phyloP scores from a whole-genome alignment of 2,329 filamentous ascomycete genomes.

The Cladosporium phlei region DNA sequence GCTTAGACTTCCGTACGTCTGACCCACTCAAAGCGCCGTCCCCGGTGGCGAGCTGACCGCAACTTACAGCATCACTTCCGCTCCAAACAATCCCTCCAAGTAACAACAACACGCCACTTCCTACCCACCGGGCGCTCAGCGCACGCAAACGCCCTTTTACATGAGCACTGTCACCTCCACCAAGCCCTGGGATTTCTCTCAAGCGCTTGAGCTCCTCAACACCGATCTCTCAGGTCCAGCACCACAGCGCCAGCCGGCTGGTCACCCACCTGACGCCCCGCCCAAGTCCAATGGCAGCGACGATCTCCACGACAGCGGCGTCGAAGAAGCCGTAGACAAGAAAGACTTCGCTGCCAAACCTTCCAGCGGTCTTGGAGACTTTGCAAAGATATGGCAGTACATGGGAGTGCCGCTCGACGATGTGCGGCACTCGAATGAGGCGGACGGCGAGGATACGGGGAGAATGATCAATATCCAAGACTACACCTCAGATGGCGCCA shows the following conservation, averaged over 20 bases:
- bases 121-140: conserved; percentile 13
- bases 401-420: conserved; percentile 32
- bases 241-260: conserved; percentile 4
- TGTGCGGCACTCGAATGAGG: neutral
- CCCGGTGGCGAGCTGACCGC: conserved; percentile 13
- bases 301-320: conserved; percentile 7
- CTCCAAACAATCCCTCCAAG: neutral
- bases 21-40: conserved; percentile 3
- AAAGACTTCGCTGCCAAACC: conserved; percentile 17
- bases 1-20: conserved; percentile 4
- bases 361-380: conserved; percentile 38
- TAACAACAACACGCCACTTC: neutral
- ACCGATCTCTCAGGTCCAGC: conserved; percentile 19
- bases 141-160: conserved; percentile 15
- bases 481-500: conserved; percentile 43
- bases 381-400: conserved; percentile 43
- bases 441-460: conserved; percentile 4
- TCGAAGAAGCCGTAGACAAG: conserved; percentile 14
- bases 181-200: conserved; percentile 44
- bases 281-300: conserved; percentile 9
- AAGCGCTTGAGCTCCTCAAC: conserved; percentile 41
- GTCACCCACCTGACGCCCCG: conserved; percentile 7
- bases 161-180: conserved; percentile 32
- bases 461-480: conserved; percentile 15
- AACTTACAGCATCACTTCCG: conserved; percentile 8